Conservation (phyloP, 2,329 filamentous ascomycete species). For the Penicillium sp. region DNA sequence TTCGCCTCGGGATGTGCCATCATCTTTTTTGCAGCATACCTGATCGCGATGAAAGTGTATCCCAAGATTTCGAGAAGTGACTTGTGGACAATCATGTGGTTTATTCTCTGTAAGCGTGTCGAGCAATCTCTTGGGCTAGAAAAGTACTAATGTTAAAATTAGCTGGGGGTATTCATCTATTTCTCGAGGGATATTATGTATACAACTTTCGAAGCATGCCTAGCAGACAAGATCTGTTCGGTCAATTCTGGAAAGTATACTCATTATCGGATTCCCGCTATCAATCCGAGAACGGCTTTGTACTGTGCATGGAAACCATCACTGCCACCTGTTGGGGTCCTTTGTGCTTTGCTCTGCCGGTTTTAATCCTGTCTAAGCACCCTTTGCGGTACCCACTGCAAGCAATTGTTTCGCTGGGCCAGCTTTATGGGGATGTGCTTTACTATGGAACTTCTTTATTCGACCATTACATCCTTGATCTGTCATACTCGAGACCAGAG, state of each 20-base stretch:
- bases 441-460: constrained; percentile 62
- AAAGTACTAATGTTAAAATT: too few species aligned
- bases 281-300: constrained; percentile 75
- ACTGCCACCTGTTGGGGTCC: constrained; percentile 47
- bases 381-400: too few species aligned
- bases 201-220: constrained; percentile 64
- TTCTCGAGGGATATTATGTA: constrained; percentile 78
- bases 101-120: constrained; percentile 8
- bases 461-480: constrained; percentile 54
- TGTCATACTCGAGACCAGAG: constrained; percentile 59
- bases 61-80: constrained; percentile 6
- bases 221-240: constrained; percentile 69
- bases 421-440: constrained; percentile 61
- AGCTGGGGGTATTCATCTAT: constrained; percentile 68
- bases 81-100: constrained; percentile 10
- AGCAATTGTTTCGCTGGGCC: constrained; percentile 59
- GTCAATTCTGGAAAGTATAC: constrained; percentile 91
- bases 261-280: constrained; percentile 82
- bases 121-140: too few species aligned
- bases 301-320: constrained; percentile 80
- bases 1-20: constrained; percentile 10
- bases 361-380: too few species aligned
- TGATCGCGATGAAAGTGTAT: constrained; percentile 7
- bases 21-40: constrained; percentile 6
- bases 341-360: too few species aligned